Evolutionary conservation across 306 rosid species (phyloP), one percentile per base, ranked within the genome.

Genomic region (Potentilla sterilis): DNA sequence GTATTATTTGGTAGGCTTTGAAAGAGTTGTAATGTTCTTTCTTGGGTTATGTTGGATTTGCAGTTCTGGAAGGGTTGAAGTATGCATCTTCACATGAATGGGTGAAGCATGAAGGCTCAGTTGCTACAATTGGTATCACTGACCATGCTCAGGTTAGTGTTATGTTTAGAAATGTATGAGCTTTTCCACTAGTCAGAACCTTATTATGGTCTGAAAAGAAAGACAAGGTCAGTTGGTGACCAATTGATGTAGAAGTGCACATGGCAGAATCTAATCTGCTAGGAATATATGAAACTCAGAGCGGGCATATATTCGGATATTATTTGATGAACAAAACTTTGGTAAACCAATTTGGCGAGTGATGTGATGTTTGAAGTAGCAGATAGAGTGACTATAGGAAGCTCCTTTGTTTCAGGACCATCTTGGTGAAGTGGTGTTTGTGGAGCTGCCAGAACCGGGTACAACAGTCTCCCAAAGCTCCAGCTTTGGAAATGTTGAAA

Each of bases 341-440:
- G 41, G 40, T 61, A 32, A 32, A 18, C 19, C n/a, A 28, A 16
- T 32, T 5, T 2, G 9, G 37, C 3, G 66, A 28, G 67, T 61
- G 42, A 22, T 10, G 65, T 59, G 18, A 59, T 24, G 8, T 59
- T 59, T 63, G 42, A 63, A 37, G 44, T 52, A 52, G 49, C 40
- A 59, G 22, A 67, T 14, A 18, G 72, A 48, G 52, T 66, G 74
- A 55, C 42, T 54, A 57, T 2, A 10, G 58, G 72, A 65, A 38
- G 24, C 32, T 34, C 42, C 13, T 70, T 19, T 15, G 54, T 58
- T 78, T 75, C 85, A 95, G 98, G 98, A 78, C 70, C 99, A 96
- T 89, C 92, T 96, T 72, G 99, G 99, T 71, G 98, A 96, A 81
- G 85, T 96, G 64, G 99, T 96, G 89, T 92, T 85, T 75, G 98